Evolutionary conservation across 192 early-diverging fungal genomes (phyloP).

Genomic region (Radiomyces spectabilis): DNA sequence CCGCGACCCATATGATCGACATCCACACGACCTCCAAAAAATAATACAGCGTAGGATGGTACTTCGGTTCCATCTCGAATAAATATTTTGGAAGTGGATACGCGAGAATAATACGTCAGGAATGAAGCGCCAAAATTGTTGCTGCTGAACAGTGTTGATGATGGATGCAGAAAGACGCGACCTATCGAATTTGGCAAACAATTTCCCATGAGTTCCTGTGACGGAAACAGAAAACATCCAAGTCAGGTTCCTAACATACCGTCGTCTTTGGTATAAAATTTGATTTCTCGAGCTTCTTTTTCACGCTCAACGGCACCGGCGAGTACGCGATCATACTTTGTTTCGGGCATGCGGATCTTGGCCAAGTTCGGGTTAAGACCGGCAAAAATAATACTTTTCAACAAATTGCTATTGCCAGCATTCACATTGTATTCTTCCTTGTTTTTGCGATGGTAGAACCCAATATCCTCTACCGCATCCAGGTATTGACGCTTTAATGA

Average conservation of each 20-base stretch:
- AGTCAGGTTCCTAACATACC: slow-evolving; percentile 9
- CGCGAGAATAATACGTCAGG: slow-evolving; percentile 60
- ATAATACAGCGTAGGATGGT: slow-evolving; percentile 61
- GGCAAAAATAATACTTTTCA: slow-evolving; percentile 71
- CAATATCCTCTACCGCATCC: slow-evolving; percentile 49
- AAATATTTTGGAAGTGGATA: slow-evolving; percentile 61
- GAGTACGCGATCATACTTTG: slow-evolving; percentile 67
- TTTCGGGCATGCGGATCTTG: slow-evolving; percentile 59
- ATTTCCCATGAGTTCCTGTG: neutral
- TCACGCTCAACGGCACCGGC: slow-evolving; percentile 64
- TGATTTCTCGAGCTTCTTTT: slow-evolving; percentile 64
- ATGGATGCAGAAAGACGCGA: slow-evolving; percentile 79
- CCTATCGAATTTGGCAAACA: slow-evolving; percentile 12
- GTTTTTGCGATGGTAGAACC: slow-evolving; percentile 38
- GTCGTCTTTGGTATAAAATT: slow-evolving; percentile 58
- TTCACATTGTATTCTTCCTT: slow-evolving; percentile 47
- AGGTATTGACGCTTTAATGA: slow-evolving; percentile 50
- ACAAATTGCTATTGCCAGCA: slow-evolving; percentile 47
- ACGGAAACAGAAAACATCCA: slow-evolving; percentile 3
- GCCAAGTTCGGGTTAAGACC: slow-evolving; percentile 83
- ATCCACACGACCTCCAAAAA: slow-evolving; percentile 76
- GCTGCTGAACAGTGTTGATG: slow-evolving; percentile 61
- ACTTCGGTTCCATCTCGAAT: slow-evolving; percentile 54
- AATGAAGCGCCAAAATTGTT: slow-evolving; percentile 57
- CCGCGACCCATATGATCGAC: slow-evolving; percentile 67